Conservation (phyloP, 768 basidiomycete genomes). For the Pleurotus pulmonarius region DNA sequence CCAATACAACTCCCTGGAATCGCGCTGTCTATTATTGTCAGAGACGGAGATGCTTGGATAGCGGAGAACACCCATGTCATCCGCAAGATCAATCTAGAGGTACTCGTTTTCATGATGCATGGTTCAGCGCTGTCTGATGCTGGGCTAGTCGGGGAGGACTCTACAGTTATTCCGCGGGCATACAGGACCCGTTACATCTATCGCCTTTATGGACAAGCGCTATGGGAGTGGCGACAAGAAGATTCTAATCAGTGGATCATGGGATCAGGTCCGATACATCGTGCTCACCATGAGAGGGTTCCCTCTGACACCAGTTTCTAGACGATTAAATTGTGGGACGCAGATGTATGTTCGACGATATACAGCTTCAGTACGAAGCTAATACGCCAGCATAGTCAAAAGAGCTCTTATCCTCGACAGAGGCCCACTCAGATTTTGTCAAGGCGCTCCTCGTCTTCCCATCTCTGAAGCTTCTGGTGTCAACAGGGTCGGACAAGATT, state of each 20-base stretch:
- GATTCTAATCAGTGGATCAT: slow-evolving; percentile 84
- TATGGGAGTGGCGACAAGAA: slow-evolving; percentile 36
- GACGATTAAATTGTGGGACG: slow-evolving; percentile 89
- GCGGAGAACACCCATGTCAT: slow-evolving; percentile 81
- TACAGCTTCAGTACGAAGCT: not conserved
- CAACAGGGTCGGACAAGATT: slow-evolving; percentile 87
- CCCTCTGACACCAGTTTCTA: slow-evolving; percentile 27
- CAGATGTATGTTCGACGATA: slow-evolving; percentile 44
- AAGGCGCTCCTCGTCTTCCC: slow-evolving; percentile 79
- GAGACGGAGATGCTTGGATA: slow-evolving; percentile 72
- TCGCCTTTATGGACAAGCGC: slow-evolving; percentile 59
- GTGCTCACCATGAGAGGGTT: not conserved
- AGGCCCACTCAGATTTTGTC: slow-evolving; percentile 87
- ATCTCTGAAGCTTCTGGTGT: slow-evolving; percentile 62
- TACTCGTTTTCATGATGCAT: slow-evolving; percentile 21
- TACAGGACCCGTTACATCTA: slow-evolving; percentile 80
- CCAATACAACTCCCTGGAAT: slow-evolving; percentile 78
- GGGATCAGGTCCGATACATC: slow-evolving; percentile 68
- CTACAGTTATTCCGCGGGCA: slow-evolving; percentile 78
- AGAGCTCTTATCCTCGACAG: slow-evolving; percentile 61
- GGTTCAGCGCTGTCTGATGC: not conserved
- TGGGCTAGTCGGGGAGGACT: slow-evolving; percentile 72
- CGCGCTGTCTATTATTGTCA: slow-evolving; percentile 66
- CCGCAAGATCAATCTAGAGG: slow-evolving; percentile 75
- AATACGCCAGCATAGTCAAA: slow-evolving; percentile 52